Evolutionary conservation across 257 asterid genomes (phyloP).

Genomic region (Nicotiana knightiana): DNA sequence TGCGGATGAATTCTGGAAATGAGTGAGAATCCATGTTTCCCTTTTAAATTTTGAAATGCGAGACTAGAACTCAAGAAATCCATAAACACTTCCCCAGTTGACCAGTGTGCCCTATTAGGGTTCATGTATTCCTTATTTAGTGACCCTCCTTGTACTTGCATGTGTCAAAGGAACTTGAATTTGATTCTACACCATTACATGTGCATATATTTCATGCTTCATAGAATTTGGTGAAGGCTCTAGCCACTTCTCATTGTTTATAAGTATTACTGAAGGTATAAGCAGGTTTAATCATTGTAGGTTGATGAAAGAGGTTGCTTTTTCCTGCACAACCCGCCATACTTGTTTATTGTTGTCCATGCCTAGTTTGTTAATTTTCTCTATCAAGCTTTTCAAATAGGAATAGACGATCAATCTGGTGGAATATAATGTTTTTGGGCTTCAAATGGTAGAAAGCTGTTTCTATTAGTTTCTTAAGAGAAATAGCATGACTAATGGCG

Average conservation of each 20-base stretch:
- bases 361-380: not conserved
- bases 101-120: not conserved
- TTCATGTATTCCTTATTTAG: not conserved
- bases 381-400: not conserved
- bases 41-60: not conserved
- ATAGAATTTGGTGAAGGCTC: not conserved
- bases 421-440: not conserved
- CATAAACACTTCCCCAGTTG: not conserved
- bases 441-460: not conserved
- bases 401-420: not conserved
- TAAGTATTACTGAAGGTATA: not conserved
- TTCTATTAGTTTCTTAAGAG: not conserved
- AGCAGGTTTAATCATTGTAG: not conserved
- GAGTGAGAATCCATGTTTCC: slow-evolving; percentile 47
- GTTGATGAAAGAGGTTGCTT: not conserved
- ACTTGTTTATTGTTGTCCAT: not conserved
- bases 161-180: not conserved
- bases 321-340: not conserved
- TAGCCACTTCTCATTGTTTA: not conserved
- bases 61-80: not conserved
- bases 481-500: not conserved
- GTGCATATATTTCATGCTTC: not conserved
- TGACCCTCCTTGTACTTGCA: not conserved
- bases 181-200: not conserved
- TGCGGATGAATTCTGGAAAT: slow-evolving; percentile 76